Percentiles rank a stretch among this genome's conserved stretches.
Evolutionary conservation across 495 filamentous ascomycete species (phyloP).

Genomic region (Tuber brumale): DNA sequence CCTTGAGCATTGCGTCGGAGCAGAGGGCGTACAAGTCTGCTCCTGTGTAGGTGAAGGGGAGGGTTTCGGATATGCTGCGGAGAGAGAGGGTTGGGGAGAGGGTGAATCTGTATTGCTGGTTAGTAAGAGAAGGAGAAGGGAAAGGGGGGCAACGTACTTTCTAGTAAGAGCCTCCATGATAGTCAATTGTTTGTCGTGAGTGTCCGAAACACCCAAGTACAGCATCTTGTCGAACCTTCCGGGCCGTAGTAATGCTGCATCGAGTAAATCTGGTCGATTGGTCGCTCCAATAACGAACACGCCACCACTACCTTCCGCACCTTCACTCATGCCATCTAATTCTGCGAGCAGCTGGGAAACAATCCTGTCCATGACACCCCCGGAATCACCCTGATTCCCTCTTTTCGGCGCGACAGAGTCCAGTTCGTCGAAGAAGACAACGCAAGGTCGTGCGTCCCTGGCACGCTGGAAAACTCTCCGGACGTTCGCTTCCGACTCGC

Average conservation of each 20-base stretch:
- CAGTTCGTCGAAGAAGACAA: conserved; percentile 97
- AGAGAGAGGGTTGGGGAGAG: conserved; percentile 72
- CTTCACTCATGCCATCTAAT: conserved; percentile 94
- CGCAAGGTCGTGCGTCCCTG: conserved; percentile 89
- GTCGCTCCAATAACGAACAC: conserved; percentile 98
- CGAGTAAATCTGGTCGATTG: conserved; percentile 87
- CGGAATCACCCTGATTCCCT: conserved; percentile 95
- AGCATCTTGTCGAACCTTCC: conserved; percentile 99
- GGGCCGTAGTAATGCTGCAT: conserved; percentile 82
- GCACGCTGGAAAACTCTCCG: conserved; percentile 92
- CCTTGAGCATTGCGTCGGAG: conserved; percentile 97
- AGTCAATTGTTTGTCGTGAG: conserved; percentile 89
- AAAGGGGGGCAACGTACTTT: conserved; percentile 56
- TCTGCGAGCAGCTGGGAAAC: conserved; percentile 93
- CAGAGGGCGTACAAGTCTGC: conserved; percentile 95
- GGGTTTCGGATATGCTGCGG: conserved; percentile 59
- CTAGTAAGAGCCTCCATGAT: conserved; percentile 91
- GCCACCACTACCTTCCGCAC: conserved; percentile 69
- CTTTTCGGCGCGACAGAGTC: conserved; percentile 96
- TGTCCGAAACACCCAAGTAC: conserved; percentile 91
- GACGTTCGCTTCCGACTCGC: conserved; percentile 96
- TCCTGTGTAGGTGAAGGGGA: conserved; percentile 95
- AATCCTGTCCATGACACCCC: conserved; percentile 98
- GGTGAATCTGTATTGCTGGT: conserved; percentile 58
- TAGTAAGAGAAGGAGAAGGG: conserved; percentile 19